Percentiles rank a stretch among this genome's conserved stretches.
Evolutionary conservation across 306 rosid genomes (phyloP).

Genomic region (Amphicarpaea edgeworthii): DNA sequence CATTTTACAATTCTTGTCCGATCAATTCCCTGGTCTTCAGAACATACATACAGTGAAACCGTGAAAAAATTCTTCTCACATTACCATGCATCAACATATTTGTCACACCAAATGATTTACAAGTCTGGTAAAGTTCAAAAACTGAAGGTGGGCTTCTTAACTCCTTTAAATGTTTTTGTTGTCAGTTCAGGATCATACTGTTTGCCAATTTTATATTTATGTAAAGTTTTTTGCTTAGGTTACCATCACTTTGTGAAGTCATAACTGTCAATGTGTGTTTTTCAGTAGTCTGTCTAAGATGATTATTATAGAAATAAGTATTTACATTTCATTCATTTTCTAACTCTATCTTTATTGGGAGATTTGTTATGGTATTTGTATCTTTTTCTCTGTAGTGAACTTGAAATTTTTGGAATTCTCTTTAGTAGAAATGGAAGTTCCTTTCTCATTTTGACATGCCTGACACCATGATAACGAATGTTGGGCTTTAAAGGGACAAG

Average conservation of each 20-base stretch:
- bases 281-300: not conserved
- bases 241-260: slow-evolving; percentile 31
- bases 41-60: slow-evolving; percentile 70
- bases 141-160: slow-evolving; percentile 67
- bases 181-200: slow-evolving; percentile 12
- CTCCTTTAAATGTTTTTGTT: slow-evolving; percentile 2
- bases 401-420: slow-evolving; percentile 9
- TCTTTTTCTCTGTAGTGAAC: slow-evolving; percentile 16
- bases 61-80: slow-evolving; percentile 72
- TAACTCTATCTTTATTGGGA: slow-evolving; percentile 17
- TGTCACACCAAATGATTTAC: slow-evolving; percentile 90
- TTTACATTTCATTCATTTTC: slow-evolving; percentile 8
- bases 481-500: not conserved
- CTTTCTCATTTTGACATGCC: not conserved
- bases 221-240: not conserved
- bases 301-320: slow-evolving; percentile 22
- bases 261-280: slow-evolving; percentile 12
- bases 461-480: not conserved
- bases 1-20: slow-evolving; percentile 87
- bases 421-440: slow-evolving; percentile 22
- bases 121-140: slow-evolving; percentile 79
- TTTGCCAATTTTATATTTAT: slow-evolving; percentile 24
- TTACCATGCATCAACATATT: slow-evolving; percentile 79
- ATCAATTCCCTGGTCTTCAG: slow-evolving; percentile 75
- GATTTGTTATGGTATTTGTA: slow-evolving; percentile 26